Percentiles rank a stretch among this genome's conserved stretches.
Evolutionary conservation across 2,329 filamentous ascomycete species (phyloP).

Genomic region (Trichoderma oligosporum): DNA sequence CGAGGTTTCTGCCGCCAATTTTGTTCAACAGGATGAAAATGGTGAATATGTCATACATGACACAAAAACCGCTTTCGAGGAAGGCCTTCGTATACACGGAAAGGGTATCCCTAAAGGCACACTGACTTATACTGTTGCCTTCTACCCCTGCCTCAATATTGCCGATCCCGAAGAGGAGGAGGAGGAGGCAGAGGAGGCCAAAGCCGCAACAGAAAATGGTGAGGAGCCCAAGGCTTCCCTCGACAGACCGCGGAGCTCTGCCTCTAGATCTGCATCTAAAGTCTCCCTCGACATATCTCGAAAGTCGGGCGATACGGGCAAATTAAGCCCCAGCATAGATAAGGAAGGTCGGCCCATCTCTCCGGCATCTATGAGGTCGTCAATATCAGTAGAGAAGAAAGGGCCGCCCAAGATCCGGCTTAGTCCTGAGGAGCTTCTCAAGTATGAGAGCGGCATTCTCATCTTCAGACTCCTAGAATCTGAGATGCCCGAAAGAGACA

Average conservation of each 20-base stretch:
- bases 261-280: constrained; percentile 11
- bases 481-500: constrained; percentile 71
- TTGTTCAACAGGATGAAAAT: constrained; percentile 69
- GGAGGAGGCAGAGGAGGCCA: constrained; percentile 44
- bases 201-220: constrained; percentile 19
- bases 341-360: constrained; percentile 27
- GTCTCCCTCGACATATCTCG: constrained; percentile 8
- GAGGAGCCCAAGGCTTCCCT: constrained; percentile 7
- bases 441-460: constrained; percentile 86
- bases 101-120: constrained; percentile 73
- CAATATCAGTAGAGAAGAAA: constrained; percentile 45
- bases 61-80: constrained; percentile 63
- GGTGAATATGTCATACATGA: constrained; percentile 81
- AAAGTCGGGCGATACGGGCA: constrained; percentile 19
- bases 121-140: constrained; percentile 77
- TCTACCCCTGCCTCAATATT: constrained; percentile 85
- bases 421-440: constrained; percentile 72
- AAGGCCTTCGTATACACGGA: constrained; percentile 69
- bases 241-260: constrained; percentile 19
- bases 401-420: constrained; percentile 73
- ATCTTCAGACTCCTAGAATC: constrained; percentile 94
- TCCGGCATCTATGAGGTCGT: constrained; percentile 38
- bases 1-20: constrained; percentile 75
- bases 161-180: constrained; percentile 87
- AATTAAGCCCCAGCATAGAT: constrained; percentile 33